Evolutionary conservation across 1,284 basidiomycete genomes (phyloP).

Genomic region (Pseudozyma hubeiensis): DNA sequence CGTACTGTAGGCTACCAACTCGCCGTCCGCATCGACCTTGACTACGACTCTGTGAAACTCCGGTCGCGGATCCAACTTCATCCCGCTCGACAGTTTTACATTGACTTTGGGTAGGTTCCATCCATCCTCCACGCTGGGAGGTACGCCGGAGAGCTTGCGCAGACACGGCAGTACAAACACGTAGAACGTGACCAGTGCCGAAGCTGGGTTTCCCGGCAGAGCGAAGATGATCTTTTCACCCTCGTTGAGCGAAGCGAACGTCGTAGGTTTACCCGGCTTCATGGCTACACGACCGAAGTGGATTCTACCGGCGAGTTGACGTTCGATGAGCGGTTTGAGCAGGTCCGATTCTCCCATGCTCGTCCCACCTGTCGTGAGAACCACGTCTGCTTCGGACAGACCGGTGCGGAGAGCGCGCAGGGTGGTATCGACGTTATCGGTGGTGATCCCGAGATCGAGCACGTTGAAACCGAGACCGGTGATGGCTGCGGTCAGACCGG

Average conservation of each 20-base stretch:
- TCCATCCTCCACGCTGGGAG: neutral
- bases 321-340: slow-evolving; percentile 86
- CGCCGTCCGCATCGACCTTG: slow-evolving; percentile 69
- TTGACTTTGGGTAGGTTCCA: slow-evolving; percentile 77
- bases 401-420: slow-evolving; percentile 74
- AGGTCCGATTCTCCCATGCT: slow-evolving; percentile 89
- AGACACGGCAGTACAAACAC: slow-evolving; percentile 85
- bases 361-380: slow-evolving; percentile 87
- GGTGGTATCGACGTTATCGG: slow-evolving; percentile 77
- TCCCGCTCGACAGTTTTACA: slow-evolving; percentile 76
- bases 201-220: slow-evolving; percentile 87
- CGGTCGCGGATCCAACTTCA: slow-evolving; percentile 79
- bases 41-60: slow-evolving; percentile 85
- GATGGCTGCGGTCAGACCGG: slow-evolving; percentile 78
- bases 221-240: slow-evolving; percentile 76
- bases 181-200: slow-evolving; percentile 86
- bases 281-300: slow-evolving; percentile 79
- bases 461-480: slow-evolving; percentile 81
- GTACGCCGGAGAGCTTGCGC: slow-evolving; percentile 72
- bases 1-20: slow-evolving; percentile 75
- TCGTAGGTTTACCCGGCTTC: slow-evolving; percentile 74
- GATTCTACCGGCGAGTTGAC: slow-evolving; percentile 78
- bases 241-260: slow-evolving; percentile 78
- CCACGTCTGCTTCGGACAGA: slow-evolving; percentile 76
- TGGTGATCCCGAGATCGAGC: slow-evolving; percentile 82